phyloP scores from a whole-genome alignment of 257 asterid species.

The Jasminum sambac region DNA sequence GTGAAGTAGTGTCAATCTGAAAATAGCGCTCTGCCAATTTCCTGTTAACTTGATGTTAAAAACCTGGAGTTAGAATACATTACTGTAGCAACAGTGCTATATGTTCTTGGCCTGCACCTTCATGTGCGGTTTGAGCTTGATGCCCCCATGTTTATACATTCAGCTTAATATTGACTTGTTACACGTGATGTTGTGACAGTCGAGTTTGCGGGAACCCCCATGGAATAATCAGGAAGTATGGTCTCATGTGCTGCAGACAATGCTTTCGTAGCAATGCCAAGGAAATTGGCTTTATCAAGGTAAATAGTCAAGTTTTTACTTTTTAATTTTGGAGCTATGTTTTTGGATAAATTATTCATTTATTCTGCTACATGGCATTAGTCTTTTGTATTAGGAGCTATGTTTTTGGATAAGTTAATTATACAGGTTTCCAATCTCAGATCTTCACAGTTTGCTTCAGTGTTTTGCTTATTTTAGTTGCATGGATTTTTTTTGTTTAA shows the following conservation, averaged over 20 bases:
- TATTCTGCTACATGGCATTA: too few relatives aligned
- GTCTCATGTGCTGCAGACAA: slow-evolving; percentile 46
- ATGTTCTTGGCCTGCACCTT: background rate
- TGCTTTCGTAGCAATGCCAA: slow-evolving; percentile 45
- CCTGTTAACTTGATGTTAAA: background rate
- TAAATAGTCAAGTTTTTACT: background rate
- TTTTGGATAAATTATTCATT: background rate
- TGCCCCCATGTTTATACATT: background rate
- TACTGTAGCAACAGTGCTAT: background rate
- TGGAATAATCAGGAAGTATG: slow-evolving; percentile 37
- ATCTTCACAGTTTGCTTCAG: too few relatives aligned
- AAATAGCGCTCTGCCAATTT: background rate
- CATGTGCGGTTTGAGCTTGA: background rate
- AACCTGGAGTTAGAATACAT: background rate
- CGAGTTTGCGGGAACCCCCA: slow-evolving; percentile 43
- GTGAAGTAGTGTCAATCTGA: background rate
- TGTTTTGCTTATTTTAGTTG: background rate
- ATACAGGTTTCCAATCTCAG: too few relatives aligned
- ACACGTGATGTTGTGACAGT: slow-evolving; percentile 20
- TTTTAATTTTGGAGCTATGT: background rate
- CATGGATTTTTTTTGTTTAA: background rate
- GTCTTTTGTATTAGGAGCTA: too few relatives aligned
- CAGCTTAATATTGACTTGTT: background rate
- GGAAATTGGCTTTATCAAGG: slow-evolving; percentile 47
- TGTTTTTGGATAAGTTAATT: too few relatives aligned